Base-by-base conservation (phyloP, 345 rosid species). In the Aquilaria yunnanensis region DNA sequence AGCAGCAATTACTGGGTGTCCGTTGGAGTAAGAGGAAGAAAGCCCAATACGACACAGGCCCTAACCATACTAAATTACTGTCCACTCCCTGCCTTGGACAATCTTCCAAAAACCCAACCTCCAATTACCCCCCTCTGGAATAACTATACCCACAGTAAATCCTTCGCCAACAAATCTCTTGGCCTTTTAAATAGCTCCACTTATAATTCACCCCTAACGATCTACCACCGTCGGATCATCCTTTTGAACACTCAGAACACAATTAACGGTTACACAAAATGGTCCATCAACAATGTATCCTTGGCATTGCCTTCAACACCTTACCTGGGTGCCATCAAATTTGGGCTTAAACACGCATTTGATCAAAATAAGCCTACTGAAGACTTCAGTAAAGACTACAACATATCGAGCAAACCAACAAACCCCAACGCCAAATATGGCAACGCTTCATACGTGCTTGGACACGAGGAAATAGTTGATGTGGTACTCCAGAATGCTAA, bases 211-310 rank as follows among this genome's bases (percentile, higher is more conserved):
- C 93, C 96, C 10, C 88, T 90, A 0, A 29, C 3, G 12, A 72
- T 49, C 6, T 46, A 9, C 11, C 1, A 63, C 53, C 85, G 78
- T 7, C 72, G 83, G 31, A 66, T 92, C 56, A 7, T 72, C 11
- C 91, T 92, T 8, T 84, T 92, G 10, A 87, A 85, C 72, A 87
- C 98, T 0, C 98, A 93, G 54, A 89, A 84, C 70, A 51, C 10
- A 2, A 54, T 78, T 67, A 63, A 84, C 32, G 97, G 90, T 3
- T 61, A 9, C 60, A 71, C 67, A 5, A 87, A 75, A 46, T 93
- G 98, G 97, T 78, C 96, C 0, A 60, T 87, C 37, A 93, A 90
- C 69, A 93, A 90, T 57, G 74, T 93, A 0, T 87, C 98, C 5
- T 75, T 90, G 0, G 16, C 53, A 7, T 60, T 84, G 0, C 90